Evolutionary conservation across 129 eudicot species (phyloP).

Genomic region (Lonicera japonica): DNA sequence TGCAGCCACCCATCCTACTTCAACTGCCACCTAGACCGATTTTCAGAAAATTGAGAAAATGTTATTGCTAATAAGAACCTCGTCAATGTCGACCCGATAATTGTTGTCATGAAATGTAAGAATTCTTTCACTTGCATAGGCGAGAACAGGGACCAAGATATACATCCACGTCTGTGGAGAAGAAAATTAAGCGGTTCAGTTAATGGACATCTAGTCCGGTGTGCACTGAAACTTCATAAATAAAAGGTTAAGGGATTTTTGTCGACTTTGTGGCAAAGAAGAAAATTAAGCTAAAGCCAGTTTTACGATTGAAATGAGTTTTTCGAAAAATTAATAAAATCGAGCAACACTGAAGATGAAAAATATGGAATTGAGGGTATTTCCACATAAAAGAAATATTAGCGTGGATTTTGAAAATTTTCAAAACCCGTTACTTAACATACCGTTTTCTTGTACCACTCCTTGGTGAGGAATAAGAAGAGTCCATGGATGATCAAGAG

Average conservation of each 20-base stretch:
- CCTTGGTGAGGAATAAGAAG: slow-evolving; percentile 54
- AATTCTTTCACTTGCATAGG: slow-evolving; percentile 59
- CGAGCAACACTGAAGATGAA: too few species aligned
- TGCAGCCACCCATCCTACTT: too few species aligned
- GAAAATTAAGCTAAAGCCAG: too few species aligned
- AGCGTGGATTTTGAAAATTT: background rate
- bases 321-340: too few species aligned
- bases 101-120: slow-evolving; percentile 44
- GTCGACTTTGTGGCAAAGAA: too few species aligned
- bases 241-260: too few species aligned
- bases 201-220: background rate
- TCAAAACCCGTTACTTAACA: background rate
- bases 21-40: too few species aligned
- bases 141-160: slow-evolving; percentile 46
- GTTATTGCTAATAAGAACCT: slow-evolving; percentile 32
- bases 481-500: slow-evolving; percentile 67
- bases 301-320: too few species aligned
- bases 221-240: background rate
- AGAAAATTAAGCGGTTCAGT: background rate
- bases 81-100: slow-evolving; percentile 41
- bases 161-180: slow-evolving; percentile 84
- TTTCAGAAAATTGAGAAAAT: too few species aligned
- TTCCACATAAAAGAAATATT: too few species aligned
- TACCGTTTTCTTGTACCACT: slow-evolving; percentile 73
- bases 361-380: too few species aligned